Evolutionary conservation across 176 grass and related monocot genomes (phyloP).

Genomic region (Avena insularis): DNA sequence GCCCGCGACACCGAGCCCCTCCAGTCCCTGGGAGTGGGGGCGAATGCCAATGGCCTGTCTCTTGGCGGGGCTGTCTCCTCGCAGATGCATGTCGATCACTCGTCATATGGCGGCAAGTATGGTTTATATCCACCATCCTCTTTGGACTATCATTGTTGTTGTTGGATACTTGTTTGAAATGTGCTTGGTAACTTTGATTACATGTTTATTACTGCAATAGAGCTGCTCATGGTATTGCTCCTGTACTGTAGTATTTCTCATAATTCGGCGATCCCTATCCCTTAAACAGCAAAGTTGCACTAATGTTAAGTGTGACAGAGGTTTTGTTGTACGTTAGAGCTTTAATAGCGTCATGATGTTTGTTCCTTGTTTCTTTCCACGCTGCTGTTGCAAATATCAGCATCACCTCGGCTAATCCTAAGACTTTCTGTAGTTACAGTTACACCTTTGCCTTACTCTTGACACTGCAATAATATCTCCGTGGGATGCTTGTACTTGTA

Average conservation of each 20-base stretch:
- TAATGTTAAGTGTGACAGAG: not conserved
- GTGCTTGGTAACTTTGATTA: not conserved
- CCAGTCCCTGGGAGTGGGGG: conserved; percentile 41
- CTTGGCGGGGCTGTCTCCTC: conserved; percentile 63
- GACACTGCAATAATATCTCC: not conserved
- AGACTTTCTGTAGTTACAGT: not conserved
- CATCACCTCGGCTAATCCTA: not conserved
- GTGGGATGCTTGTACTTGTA: conserved; percentile 10
- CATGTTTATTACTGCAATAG: not conserved
- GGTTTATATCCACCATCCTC: not conserved
- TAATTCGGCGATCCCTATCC: not conserved
- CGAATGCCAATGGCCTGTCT: conserved; percentile 56
- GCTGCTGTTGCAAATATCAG: not conserved
- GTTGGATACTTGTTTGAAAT: not conserved
- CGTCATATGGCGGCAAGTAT: conserved; percentile 60
- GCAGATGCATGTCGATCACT: conserved; percentile 56
- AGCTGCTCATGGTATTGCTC: conserved; percentile 17
- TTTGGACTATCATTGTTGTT: not conserved
- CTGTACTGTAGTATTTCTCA: not conserved
- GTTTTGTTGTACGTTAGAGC: not conserved
- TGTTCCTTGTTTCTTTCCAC: not conserved
- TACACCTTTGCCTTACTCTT: not conserved
- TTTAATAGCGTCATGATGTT: not conserved
- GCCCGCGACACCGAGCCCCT: conserved; percentile 51
- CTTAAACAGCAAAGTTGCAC: not conserved